Conservation (phyloP, 1,284 basidiomycete species). For the Melampsora abietis-canadensis region DNA sequence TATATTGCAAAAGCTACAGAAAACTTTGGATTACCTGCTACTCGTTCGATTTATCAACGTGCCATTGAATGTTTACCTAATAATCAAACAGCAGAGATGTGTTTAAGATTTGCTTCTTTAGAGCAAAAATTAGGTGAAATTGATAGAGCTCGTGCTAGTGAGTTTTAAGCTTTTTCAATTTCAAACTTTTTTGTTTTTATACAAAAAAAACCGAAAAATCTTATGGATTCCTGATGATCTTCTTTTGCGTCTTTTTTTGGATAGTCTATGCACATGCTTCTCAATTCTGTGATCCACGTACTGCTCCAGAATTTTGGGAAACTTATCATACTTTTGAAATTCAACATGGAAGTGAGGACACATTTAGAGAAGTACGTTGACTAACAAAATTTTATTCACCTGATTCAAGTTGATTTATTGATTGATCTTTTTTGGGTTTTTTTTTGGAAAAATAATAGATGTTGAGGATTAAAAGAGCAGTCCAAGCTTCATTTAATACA, state of each 20-base stretch:
- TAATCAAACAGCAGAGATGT: slow-evolving; percentile 94
- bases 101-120: slow-evolving; percentile 86
- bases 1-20: slow-evolving; percentile 96
- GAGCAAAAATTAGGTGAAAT: slow-evolving; percentile 98
- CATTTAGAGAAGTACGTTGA: slow-evolving; percentile 17
- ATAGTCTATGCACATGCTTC: slow-evolving; percentile 88
- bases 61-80: slow-evolving; percentile 92
- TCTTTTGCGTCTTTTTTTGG: background rate
- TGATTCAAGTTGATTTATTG: slow-evolving; percentile 62
- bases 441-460: slow-evolving; percentile 20
- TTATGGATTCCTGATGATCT: background rate
- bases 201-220: background rate
- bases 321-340: slow-evolving; percentile 29
- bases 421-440: slow-evolving; percentile 26
- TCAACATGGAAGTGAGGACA: slow-evolving; percentile 29
- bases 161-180: background rate
- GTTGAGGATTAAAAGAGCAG: slow-evolving; percentile 90
- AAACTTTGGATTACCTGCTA: slow-evolving; percentile 93
- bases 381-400: background rate
- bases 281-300: slow-evolving; percentile 95
- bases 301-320: slow-evolving; percentile 50
- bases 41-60: slow-evolving; percentile 91
- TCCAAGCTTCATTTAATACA: slow-evolving; percentile 98
- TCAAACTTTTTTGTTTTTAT: background rate
- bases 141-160: slow-evolving; percentile 81